Evolutionary conservation across 768 basidiomycete species (phyloP).

Genomic region (Panellus pusillus): DNA sequence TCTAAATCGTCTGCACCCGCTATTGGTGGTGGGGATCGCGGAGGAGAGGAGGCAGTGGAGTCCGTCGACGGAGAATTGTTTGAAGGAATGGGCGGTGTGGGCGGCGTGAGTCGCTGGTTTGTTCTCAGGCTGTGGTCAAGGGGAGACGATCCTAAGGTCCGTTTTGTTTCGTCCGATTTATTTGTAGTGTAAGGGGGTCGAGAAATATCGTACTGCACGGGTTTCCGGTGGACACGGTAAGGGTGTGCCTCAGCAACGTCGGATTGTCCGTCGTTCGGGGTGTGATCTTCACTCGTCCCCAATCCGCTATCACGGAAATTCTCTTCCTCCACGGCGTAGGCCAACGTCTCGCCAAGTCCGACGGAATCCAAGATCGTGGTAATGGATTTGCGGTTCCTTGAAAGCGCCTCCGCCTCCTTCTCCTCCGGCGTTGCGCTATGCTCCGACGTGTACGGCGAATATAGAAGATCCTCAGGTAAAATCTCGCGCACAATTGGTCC

Average conservation of each 20-base stretch:
- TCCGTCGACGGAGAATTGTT: constrained; percentile 26
- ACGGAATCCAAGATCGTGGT: constrained; percentile 48
- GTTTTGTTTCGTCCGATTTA: constrained; percentile 19
- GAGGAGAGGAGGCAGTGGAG: constrained; percentile 37
- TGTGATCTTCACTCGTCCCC: constrained; percentile 46
- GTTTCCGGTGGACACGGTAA: constrained; percentile 27
- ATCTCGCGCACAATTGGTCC: constrained; percentile 43
- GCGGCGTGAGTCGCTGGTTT: constrained; percentile 20
- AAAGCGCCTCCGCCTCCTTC: constrained; percentile 1
- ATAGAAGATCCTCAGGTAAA: constrained; percentile 44
- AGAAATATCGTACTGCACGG: constrained; percentile 38
- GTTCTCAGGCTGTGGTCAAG: constrained; percentile 13
- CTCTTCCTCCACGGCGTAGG: constrained; percentile 38
- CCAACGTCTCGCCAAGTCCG: constrained; percentile 65
- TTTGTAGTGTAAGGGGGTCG: constrained; percentile 28
- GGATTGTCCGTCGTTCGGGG: constrained; percentile 14
- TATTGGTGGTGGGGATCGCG: constrained; percentile 50
- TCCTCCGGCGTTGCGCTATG: constrained; percentile 14
- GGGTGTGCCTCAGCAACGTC: constrained; percentile 15
- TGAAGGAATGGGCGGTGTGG: constrained; percentile 16
- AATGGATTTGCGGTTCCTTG: constrained; percentile 15
- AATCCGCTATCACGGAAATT: constrained; percentile 43
- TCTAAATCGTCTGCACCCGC: constrained; percentile 67
- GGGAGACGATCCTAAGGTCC: constrained; percentile 26
- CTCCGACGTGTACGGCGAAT: constrained; percentile 46